These are phyloP conservation scores for Paraphoma sp. DNA, from an alignment of 2,329 filamentous ascomycete genomes.

Conservation along the genomic window DNA sequence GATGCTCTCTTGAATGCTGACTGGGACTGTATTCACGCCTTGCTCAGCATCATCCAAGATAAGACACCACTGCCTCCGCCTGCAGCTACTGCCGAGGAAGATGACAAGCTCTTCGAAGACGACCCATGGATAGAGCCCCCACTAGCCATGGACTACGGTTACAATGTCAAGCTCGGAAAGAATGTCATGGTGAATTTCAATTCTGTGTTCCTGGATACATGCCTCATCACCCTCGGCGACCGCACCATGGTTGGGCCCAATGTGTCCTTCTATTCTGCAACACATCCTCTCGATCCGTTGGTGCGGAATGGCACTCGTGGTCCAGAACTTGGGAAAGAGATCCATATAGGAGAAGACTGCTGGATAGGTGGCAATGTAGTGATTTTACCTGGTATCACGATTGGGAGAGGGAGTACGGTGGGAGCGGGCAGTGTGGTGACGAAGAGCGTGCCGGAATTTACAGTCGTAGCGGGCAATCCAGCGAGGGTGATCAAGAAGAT, in stretches of 20 bases:
- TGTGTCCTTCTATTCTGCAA: constrained; percentile 75
- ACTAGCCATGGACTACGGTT: constrained; percentile 78
- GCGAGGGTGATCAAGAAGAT: constrained; percentile 64
- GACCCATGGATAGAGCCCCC: constrained; percentile 75
- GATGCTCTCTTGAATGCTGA: neutral
- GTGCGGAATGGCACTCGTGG: constrained; percentile 77
- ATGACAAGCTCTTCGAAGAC: constrained; percentile 68
- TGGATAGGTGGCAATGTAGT: constrained; percentile 58
- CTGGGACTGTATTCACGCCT: constrained; percentile 9
- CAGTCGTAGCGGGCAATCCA: constrained; percentile 71
- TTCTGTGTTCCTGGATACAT: constrained; percentile 79
- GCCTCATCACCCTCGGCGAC: constrained; percentile 74
- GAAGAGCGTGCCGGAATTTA: constrained; percentile 72
- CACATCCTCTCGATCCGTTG: constrained; percentile 77
- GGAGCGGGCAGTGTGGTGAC: constrained; percentile 87
- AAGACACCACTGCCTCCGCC: constrained; percentile 67
- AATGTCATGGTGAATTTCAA: constrained; percentile 80
- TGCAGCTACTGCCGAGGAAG: constrained; percentile 64
- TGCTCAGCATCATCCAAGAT: constrained; percentile 67
- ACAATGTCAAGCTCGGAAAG: constrained; percentile 72
- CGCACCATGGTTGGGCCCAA: constrained; percentile 82
- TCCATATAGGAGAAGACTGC: constrained; percentile 75
- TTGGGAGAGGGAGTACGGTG: constrained; percentile 75
- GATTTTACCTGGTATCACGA: constrained; percentile 77
- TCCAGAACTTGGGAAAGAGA: constrained; percentile 75